phyloP scores from a whole-genome alignment of 495 filamentous ascomycete genomes.

The Lineolata rhizophorae region DNA sequence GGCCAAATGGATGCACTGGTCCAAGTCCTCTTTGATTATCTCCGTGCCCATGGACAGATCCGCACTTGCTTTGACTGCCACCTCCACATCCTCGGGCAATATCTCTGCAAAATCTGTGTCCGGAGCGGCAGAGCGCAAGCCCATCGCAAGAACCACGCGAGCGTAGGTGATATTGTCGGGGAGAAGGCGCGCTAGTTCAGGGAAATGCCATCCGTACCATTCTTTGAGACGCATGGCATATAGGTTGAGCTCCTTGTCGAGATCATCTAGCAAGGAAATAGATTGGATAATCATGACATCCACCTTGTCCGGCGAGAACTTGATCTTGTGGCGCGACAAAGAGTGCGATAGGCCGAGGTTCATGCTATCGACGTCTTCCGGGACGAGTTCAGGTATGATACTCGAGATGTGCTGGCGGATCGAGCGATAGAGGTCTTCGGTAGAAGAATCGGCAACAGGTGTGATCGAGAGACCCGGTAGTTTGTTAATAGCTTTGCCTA shows the following conservation, averaged over 20 bases:
- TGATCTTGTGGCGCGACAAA: slow-evolving; percentile 92
- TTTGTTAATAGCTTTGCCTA: slow-evolving; percentile 83
- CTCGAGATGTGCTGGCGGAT: slow-evolving; percentile 80
- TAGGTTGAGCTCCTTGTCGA: slow-evolving; percentile 96
- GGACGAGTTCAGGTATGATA: slow-evolving; percentile 71
- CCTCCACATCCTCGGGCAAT: slow-evolving; percentile 88
- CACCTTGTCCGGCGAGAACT: slow-evolving; percentile 97
- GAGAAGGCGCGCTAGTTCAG: slow-evolving; percentile 86
- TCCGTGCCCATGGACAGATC: slow-evolving; percentile 98
- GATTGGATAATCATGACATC: slow-evolving; percentile 99
- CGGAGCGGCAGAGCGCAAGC: slow-evolving; percentile 57
- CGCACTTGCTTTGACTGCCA: slow-evolving; percentile 75
- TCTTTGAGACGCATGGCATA: slow-evolving; percentile 99
- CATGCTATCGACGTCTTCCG: slow-evolving; percentile 66
- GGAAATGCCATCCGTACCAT: slow-evolving; percentile 99
- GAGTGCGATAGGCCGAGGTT: slow-evolving; percentile 89
- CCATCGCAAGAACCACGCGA: slow-evolving; percentile 65
- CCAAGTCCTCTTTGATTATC: slow-evolving; percentile 70
- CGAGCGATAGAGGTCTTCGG: slow-evolving; percentile 73
- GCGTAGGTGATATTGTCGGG: slow-evolving; percentile 96
- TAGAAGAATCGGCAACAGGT: slow-evolving; percentile 68
- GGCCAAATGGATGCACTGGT: slow-evolving; percentile 74
- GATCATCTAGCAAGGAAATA: slow-evolving; percentile 77
- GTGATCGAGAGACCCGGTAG: slow-evolving; percentile 69
- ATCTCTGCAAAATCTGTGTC: slow-evolving; percentile 70